Conservation (phyloP, 169 alveolate genomes). For the Plasmodium berghei region DNA sequence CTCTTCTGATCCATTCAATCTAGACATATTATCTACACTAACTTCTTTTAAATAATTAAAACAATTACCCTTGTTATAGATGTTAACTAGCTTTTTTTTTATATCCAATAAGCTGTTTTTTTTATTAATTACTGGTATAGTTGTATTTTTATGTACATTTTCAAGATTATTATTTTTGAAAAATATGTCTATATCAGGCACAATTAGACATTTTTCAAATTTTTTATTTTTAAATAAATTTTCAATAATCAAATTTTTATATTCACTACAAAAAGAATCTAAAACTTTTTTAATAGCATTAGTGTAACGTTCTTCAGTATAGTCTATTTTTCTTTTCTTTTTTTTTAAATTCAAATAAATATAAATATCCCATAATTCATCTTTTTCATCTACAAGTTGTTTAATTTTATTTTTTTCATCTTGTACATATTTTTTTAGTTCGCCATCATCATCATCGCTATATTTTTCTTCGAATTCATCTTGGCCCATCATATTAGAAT, state of each 20-base stretch:
- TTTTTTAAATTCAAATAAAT: conserved; percentile 69
- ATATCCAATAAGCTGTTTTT: conserved; percentile 11
- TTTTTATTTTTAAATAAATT: conserved; percentile 38
- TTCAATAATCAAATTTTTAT: conserved; percentile 43
- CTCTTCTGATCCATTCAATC: not conserved
- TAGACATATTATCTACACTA: not conserved
- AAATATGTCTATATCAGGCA: conserved; percentile 18
- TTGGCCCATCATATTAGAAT: not conserved
- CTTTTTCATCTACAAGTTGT: conserved; percentile 55
- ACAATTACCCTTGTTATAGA: conserved; percentile 56
- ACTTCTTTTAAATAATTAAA: conserved; percentile 51
- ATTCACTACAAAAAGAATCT: conserved; percentile 25
- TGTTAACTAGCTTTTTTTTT: conserved; percentile 27
- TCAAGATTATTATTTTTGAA: conserved; percentile 37
- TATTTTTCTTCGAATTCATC: not conserved
- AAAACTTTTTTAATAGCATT: conserved; percentile 39
- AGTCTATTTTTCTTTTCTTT: conserved; percentile 65
- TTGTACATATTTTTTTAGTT: conserved; percentile 35
- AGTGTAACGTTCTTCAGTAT: conserved; percentile 38
- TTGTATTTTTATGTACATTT: conserved; percentile 26
- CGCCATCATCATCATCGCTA: conserved; percentile 31
- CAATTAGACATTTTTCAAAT: conserved; percentile 41
- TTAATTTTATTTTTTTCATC: conserved; percentile 65
- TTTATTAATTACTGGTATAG: conserved; percentile 37
- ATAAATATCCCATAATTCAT: conserved; percentile 67